phyloP scores from a whole-genome alignment of 164 flowering plant genomes.

The Vitis labrusca region DNA sequence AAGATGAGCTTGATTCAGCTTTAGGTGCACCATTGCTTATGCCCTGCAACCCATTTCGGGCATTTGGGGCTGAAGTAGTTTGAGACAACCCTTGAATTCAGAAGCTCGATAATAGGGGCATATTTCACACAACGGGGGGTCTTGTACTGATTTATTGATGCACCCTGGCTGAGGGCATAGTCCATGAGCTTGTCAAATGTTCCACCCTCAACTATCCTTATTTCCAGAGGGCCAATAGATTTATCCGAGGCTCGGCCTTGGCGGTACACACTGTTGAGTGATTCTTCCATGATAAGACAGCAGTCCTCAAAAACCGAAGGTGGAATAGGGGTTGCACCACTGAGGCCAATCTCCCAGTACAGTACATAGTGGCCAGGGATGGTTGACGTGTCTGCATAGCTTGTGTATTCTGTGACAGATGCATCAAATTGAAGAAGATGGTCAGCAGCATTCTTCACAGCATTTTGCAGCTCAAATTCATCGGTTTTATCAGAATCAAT shows the following conservation, averaged over 20 bases:
- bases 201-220: constrained; percentile 54
- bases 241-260: constrained; percentile 57
- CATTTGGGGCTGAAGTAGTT: constrained; percentile 35
- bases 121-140: constrained; percentile 69
- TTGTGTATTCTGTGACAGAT: constrained; percentile 55
- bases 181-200: constrained; percentile 74
- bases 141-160: constrained; percentile 80
- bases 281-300: constrained; percentile 53
- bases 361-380: constrained; percentile 72
- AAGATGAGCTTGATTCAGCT: neutral
- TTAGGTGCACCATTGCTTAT: constrained; percentile 22
- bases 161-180: constrained; percentile 53
- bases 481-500: constrained; percentile 69
- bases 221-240: constrained; percentile 73
- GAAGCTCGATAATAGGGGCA: constrained; percentile 42
- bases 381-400: constrained; percentile 59
- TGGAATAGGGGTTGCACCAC: constrained; percentile 24
- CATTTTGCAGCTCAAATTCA: constrained; percentile 61
- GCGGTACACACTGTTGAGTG: constrained; percentile 66
- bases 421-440: constrained; percentile 46
- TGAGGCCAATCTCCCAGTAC: constrained; percentile 53
- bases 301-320: constrained; percentile 48
- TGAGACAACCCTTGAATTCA: constrained; percentile 43
- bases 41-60: constrained; percentile 37
- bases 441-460: constrained; percentile 45